Base-by-base conservation (phyloP, 345 rosid genomes). In the Salix brachista region DNA sequence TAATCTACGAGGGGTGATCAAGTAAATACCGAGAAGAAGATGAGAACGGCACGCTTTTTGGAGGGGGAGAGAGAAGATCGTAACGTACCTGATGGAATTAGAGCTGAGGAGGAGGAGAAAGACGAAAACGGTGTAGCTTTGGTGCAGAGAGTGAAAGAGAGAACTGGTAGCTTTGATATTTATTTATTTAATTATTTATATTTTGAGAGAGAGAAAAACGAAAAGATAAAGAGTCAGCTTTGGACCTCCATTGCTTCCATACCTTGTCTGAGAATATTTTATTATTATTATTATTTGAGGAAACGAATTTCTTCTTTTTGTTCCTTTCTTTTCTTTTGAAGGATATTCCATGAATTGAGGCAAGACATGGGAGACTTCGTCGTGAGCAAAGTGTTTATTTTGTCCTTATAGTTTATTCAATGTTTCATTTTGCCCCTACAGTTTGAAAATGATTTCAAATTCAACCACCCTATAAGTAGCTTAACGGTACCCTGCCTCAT, bases 201-300 rank as follows among this genome's bases (percentile, higher is more conserved):
- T 34, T 34, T 34, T 34, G 42, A 60, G 21, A 44, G 34, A 62
- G 65, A 65, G 34, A 26, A 0, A 62, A 6, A 62, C 30, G 21
- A 34, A 36, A 36, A 44, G 82, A 69, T 58, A 68, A 74, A 69
- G 67, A 65, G 44, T 68, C 77, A 67, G 80, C 77, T 76, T 80
- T 80, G 58, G 68, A 54, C 54, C 70, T 76, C 79, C 77, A 60
- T 66, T 72, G 77, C 77, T 72, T 72, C 70, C 9, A 69, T 66
- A 67, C 64, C 16, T 50, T 23, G 19, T 65, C 81, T 52, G 72
- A 32, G 71, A 62, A 65, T 73, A 50, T 76, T 26, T 62, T 67
- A 25, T 60, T 21, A 34, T 21, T n/a, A 10, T 36, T 0, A 54
- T 12, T 58, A 28, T 28, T 62, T 6, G 12, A n/a, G 72, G 6